A percentile compares a stretch with the other conserved stretches of the same genome.
phyloP scores from a whole-genome alignment of 1,284 basidiomycete genomes.

The Inonotus hispidus region DNA sequence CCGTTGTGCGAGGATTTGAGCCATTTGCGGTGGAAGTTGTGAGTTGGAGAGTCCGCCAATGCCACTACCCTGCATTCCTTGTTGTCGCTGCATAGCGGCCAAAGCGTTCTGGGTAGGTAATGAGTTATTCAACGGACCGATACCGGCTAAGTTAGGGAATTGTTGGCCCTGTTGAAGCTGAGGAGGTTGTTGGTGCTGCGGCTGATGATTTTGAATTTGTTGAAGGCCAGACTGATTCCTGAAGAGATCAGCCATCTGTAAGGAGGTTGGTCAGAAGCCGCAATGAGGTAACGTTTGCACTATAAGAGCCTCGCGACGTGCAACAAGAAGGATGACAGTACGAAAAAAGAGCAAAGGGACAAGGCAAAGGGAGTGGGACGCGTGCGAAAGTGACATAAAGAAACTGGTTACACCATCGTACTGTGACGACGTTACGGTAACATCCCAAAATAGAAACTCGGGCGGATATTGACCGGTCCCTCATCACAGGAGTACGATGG shows the following conservation, averaged over 20 bases:
- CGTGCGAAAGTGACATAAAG: conserved; percentile 2
- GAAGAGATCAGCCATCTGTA: conserved; percentile 16
- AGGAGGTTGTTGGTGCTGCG: conserved; percentile 9
- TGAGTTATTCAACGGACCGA: conserved; percentile 5
- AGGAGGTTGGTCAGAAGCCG: conserved; percentile 6
- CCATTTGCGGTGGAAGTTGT: not conserved
- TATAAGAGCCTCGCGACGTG: not conserved
- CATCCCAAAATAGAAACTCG: conserved; percentile 11
- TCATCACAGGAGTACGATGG: conserved; percentile 15
- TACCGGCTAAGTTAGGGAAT: conserved; percentile 7
- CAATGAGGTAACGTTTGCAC: not conserved
- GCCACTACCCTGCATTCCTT: not conserved
- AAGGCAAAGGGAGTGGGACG: conserved; percentile 9
- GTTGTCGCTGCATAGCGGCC: conserved; percentile 7
- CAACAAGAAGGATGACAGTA: not conserved
- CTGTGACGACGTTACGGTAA: conserved; percentile 8
- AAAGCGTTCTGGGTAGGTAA: not conserved
- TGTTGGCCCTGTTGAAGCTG: conserved; percentile 11
- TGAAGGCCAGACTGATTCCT: not conserved
- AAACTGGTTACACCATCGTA: not conserved
- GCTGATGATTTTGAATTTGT: conserved; percentile 11
- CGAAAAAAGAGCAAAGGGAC: conserved; percentile 3
- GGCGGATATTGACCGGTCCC: conserved; percentile 13
- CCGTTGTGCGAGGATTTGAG: conserved; percentile 2
- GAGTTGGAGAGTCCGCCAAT: conserved; percentile 4